phyloP scores from a whole-genome alignment of 352 stramenopile genomes.

The Pythium rhizo-oryzae region DNA sequence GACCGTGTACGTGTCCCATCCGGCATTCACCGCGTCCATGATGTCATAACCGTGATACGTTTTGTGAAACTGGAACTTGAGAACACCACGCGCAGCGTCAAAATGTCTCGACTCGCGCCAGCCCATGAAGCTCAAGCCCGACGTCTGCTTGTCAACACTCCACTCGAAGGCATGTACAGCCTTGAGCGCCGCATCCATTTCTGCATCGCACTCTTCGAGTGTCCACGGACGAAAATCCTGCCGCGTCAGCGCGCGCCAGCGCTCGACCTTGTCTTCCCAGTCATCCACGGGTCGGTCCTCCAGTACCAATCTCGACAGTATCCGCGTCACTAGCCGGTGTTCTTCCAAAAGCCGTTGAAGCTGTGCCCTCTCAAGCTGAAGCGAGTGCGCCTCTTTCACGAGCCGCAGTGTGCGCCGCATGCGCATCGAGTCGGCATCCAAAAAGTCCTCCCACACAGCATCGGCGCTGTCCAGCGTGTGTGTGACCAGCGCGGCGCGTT shows the following conservation, averaged over 20 bases:
- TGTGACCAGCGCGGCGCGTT: too few relatives aligned
- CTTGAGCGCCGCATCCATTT: constrained; percentile 4
- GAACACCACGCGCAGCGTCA: background rate
- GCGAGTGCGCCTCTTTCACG: too few relatives aligned
- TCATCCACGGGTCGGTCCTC: background rate
- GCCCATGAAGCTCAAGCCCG: constrained; percentile 10
- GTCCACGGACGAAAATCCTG: constrained; percentile 1
- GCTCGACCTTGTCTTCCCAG: background rate
- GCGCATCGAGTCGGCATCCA: too few relatives aligned
- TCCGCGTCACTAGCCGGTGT: background rate
- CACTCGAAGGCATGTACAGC: constrained; percentile 1
- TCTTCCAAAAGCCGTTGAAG: background rate
- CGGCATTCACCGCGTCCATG: too few relatives aligned
- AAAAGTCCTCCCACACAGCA: too few relatives aligned
- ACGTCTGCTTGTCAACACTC: background rate
- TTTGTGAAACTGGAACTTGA: too few relatives aligned
- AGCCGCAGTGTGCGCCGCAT: too few relatives aligned
- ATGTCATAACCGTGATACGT: too few relatives aligned
- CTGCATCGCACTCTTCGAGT: background rate
- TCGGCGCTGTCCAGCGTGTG: too few relatives aligned
- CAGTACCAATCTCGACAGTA: background rate
- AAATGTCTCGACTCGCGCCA: constrained; percentile 8
- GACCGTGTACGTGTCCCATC: too few relatives aligned
- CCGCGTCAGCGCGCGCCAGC: background rate
- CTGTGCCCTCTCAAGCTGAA: background rate